Conservation (phyloP, 2,329 filamentous ascomycete species). For the Cladosporium austrohemisphaericum region DNA sequence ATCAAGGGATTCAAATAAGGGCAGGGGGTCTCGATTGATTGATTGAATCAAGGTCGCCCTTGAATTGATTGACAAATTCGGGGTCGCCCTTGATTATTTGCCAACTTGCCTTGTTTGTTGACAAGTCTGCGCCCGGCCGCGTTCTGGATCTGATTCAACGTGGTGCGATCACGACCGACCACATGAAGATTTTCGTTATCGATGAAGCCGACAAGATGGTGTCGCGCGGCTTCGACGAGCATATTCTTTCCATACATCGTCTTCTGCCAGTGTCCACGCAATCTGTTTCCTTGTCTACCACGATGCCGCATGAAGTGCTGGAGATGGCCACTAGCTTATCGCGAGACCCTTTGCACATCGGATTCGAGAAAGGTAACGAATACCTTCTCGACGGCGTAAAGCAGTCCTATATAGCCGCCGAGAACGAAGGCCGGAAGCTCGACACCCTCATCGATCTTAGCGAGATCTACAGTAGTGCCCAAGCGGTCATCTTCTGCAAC, state of each 20-base stretch:
- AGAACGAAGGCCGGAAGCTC: conserved; percentile 99
- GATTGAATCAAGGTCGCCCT: too few species aligned
- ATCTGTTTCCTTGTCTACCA: conserved; percentile 93
- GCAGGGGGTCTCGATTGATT: too few species aligned
- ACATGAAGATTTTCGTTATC: conserved; percentile 75
- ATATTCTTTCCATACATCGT: conserved; percentile 98
- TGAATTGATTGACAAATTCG: too few species aligned
- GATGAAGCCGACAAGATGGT: conserved; percentile 76
- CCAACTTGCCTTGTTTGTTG: too few species aligned
- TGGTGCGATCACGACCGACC: conserved; percentile 65
- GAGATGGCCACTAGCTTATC: conserved; percentile 99
- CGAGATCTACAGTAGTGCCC: conserved; percentile 95
- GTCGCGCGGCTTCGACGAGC: conserved; percentile 92
- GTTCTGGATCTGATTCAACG: conserved; percentile 79
- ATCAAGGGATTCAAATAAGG: too few species aligned
- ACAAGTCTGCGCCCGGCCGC: too few species aligned
- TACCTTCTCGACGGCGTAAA: conserved; percentile 94
- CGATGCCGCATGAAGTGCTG: conserved; percentile 92
- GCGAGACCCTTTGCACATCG: conserved; percentile 92
- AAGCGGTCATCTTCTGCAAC: conserved; percentile 99
- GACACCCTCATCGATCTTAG: conserved; percentile 97
- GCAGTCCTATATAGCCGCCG: conserved; percentile 98
- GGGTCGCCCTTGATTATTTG: too few species aligned
- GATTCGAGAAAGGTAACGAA: conserved; percentile 94
- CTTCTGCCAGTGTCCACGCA: conserved; percentile 94